Conservation (phyloP, 257 asterid species). For the Solanum etuberosum region DNA sequence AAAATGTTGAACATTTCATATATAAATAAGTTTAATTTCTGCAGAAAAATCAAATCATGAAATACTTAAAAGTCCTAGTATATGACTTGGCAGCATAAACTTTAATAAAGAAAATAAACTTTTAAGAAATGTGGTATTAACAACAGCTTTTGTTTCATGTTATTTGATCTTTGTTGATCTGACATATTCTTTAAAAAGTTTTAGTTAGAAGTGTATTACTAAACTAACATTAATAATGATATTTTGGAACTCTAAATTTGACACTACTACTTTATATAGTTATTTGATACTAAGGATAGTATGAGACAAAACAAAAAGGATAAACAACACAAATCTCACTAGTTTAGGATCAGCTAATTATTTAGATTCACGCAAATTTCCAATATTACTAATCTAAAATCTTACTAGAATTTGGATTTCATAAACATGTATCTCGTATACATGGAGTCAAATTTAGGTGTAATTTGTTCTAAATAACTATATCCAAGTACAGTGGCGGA, state of each 20-base stretch:
- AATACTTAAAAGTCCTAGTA: not conserved
- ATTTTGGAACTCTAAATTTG: not conserved
- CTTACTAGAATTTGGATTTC: no score
- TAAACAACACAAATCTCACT: no score
- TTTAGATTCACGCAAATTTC: no score
- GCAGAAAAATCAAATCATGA: not conserved
- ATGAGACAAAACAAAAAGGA: not conserved
- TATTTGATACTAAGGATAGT: no score
- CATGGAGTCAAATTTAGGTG: not conserved
- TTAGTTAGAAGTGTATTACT: not conserved
- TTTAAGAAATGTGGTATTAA: no score
- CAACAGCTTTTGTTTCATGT: no score
- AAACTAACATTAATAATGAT: not conserved
- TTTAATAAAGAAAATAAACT: no score
- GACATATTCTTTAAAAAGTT: not conserved
- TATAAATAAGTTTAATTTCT: not conserved
- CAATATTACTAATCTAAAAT: no score
- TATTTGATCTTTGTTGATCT: not conserved
- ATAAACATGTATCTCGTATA: not conserved
- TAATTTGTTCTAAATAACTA: no score
- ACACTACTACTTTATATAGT: no score
- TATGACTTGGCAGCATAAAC: not conserved
- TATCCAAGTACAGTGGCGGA: no score
- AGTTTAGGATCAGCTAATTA: no score
- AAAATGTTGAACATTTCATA: not conserved